These are phyloP conservation scores for Xylariales sp. DNA, from an alignment of 2,329 filamentous ascomycete species.

Conservation along the genomic window DNA sequence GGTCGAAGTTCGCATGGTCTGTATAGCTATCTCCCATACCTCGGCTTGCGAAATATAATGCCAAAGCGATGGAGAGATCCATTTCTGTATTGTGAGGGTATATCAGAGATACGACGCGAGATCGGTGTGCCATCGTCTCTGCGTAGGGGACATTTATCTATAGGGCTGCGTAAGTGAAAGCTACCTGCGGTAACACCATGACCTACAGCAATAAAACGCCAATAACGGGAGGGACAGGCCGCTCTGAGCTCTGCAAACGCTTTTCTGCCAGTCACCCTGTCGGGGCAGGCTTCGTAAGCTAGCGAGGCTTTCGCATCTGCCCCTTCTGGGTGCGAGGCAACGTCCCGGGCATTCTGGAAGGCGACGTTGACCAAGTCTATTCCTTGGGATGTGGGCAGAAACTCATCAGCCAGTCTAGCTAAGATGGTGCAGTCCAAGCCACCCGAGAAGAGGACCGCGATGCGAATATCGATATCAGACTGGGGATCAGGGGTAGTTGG, in stretches of 20 bases:
- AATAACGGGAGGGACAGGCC: conserved; percentile 65
- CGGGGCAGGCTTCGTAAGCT: conserved; percentile 80
- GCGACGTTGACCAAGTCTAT: conserved; percentile 94
- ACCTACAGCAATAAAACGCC: conserved; percentile 74
- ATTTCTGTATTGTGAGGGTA: conserved; percentile 96
- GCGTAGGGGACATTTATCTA: conserved; percentile 76
- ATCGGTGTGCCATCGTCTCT: conserved; percentile 65
- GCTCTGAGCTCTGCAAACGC: conserved; percentile 70
- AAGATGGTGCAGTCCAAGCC: conserved; percentile 90
- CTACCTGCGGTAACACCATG: not conserved
- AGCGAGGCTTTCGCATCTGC: conserved; percentile 20
- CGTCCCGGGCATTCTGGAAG: conserved; percentile 85
- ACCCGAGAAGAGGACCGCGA: conserved; percentile 88
- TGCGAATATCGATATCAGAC: conserved; percentile 37
- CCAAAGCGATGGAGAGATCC: conserved; percentile 91
- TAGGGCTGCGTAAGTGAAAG: not conserved
- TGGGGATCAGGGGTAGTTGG: conserved; percentile 28
- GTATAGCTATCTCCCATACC: conserved; percentile 53
- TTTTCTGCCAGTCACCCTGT: conserved; percentile 78
- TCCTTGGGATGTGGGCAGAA: conserved; percentile 61
- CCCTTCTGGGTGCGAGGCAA: conserved; percentile 45
- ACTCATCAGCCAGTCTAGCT: conserved; percentile 72
- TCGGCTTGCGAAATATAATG: conserved; percentile 90
- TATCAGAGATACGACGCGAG: conserved; percentile 71
- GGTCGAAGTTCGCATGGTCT: conserved; percentile 18